A percentile compares a stretch with the other conserved stretches of the same genome.
Evolutionary conservation across 306 rosid species (phyloP).

Genomic region (Castanea crenata): DNA sequence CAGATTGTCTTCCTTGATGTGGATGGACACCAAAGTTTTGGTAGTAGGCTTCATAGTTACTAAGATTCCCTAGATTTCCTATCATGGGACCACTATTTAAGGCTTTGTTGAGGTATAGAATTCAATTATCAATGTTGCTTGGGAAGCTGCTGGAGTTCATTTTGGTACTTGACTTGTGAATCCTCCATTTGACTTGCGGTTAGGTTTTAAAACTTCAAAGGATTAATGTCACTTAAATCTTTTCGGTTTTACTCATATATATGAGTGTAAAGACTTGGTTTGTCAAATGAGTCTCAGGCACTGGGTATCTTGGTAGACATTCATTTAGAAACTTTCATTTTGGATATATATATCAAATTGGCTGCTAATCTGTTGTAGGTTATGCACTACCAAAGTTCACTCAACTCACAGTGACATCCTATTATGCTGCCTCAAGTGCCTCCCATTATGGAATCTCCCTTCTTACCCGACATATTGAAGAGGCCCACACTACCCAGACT

Average conservation of each 20-base stretch:
- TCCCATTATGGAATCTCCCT: conserved; percentile 93
- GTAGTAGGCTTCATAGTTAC: neutral
- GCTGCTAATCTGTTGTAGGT: conserved; percentile 37
- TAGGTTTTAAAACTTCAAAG: neutral
- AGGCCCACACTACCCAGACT: conserved; percentile 43
- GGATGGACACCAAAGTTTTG: neutral
- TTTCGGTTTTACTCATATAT: neutral
- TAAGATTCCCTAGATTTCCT: neutral
- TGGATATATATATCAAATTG: conserved; percentile 12
- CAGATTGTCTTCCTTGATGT: neutral
- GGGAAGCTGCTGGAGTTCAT: neutral
- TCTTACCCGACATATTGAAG: conserved; percentile 83
- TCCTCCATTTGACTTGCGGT: neutral
- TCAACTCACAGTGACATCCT: conserved; percentile 81
- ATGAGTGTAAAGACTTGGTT: neutral
- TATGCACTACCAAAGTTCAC: conserved; percentile 77
- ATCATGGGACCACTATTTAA: neutral
- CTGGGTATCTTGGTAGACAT: neutral
- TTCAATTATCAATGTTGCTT: neutral
- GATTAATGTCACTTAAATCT: neutral
- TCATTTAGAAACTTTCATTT: neutral
- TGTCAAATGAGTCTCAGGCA: neutral
- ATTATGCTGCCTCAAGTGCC: conserved; percentile 87
- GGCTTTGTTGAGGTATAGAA: neutral
- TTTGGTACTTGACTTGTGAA: neutral